Percentiles rank a stretch among this genome's conserved stretches.
These are phyloP conservation scores for Barnettozyma botsteinii DNA, from an alignment of 805 yeast species.

Conservation along the genomic window DNA sequence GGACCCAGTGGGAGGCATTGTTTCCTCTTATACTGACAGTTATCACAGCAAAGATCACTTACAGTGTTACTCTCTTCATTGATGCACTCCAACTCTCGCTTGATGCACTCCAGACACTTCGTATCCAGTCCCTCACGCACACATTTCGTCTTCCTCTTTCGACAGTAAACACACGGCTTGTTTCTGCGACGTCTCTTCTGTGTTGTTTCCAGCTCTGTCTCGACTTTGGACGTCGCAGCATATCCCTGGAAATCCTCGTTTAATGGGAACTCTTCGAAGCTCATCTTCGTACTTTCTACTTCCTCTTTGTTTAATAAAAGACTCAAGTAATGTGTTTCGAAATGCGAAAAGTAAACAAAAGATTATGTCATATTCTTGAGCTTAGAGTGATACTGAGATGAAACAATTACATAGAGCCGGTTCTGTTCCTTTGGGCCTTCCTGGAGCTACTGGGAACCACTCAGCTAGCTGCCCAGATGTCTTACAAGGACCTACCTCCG, in stretches of 20 bases:
- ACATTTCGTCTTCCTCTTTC: constrained; percentile 33
- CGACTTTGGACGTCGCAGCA: constrained; percentile 5
- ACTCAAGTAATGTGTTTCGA: no score
- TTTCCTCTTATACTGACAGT: constrained; percentile 11
- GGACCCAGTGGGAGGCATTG: constrained; percentile 12
- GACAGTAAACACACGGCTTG: constrained; percentile 34
- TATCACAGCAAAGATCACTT: constrained; percentile 6
- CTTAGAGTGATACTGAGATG: background rate
- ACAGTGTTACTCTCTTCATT: constrained; percentile 12
- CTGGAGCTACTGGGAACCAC: no score
- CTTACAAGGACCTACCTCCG: no score
- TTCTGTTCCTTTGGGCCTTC: no score
- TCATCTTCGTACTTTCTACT: background rate
- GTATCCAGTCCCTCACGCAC: constrained; percentile 19
- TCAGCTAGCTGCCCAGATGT: no score
- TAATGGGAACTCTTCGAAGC: constrained; percentile 11
- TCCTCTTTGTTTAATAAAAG: no score
- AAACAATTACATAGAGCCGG: background rate
- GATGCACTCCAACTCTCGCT: constrained; percentile 27
- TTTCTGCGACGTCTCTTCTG: constrained; percentile 22
- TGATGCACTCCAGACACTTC: constrained; percentile 27
- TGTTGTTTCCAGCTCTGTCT: background rate
- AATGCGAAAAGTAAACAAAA: background rate
- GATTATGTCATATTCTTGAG: background rate
- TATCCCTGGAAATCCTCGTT: constrained; percentile 13